phyloP scores from a whole-genome alignment of 2,329 filamentous ascomycete genomes.

The Didymella segeticola region DNA sequence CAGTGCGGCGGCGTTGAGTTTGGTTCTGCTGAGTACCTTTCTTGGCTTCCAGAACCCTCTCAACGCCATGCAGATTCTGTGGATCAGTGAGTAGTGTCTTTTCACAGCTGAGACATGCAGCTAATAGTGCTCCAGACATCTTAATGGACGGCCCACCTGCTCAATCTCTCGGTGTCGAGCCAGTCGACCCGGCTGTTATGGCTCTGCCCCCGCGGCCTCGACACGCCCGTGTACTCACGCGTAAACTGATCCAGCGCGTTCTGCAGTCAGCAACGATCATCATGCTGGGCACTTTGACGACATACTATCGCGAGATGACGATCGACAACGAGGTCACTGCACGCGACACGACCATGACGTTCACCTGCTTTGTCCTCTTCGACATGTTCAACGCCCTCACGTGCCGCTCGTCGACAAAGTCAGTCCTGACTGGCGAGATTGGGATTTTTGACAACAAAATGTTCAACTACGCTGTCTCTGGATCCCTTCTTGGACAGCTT shows the following conservation, averaged over 20 bases:
- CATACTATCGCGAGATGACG: conserved; percentile 92
- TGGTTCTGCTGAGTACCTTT: conserved; percentile 91
- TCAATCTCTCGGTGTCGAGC: conserved; percentile 94
- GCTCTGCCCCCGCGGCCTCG: conserved; percentile 84
- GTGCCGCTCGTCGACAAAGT: conserved; percentile 91
- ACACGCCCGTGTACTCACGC: conserved; percentile 89
- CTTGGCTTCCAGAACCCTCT: conserved; percentile 93
- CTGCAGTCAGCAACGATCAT: conserved; percentile 87
- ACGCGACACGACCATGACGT: conserved; percentile 98
- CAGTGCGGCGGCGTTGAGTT: conserved; percentile 87
- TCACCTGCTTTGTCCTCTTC: conserved; percentile 97
- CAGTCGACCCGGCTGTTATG: conserved; percentile 94
- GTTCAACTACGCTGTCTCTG: conserved; percentile 94
- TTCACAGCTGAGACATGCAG: neutral
- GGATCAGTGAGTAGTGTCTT: conserved; percentile 80
- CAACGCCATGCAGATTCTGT: conserved; percentile 99
- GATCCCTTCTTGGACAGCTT: conserved; percentile 83
- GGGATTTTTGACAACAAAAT: conserved; percentile 85
- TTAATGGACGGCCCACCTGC: conserved; percentile 99
- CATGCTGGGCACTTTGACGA: conserved; percentile 87
- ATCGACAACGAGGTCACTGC: conserved; percentile 82
- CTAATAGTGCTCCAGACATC: conserved; percentile 70
- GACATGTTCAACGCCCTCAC: conserved; percentile 99
- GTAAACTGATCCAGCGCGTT: conserved; percentile 80
- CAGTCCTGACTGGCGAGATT: conserved; percentile 83